These are phyloP conservation scores for Chenopodium formosanum DNA, from an alignment of 148 eudicot genomes.

Conservation along the genomic window DNA sequence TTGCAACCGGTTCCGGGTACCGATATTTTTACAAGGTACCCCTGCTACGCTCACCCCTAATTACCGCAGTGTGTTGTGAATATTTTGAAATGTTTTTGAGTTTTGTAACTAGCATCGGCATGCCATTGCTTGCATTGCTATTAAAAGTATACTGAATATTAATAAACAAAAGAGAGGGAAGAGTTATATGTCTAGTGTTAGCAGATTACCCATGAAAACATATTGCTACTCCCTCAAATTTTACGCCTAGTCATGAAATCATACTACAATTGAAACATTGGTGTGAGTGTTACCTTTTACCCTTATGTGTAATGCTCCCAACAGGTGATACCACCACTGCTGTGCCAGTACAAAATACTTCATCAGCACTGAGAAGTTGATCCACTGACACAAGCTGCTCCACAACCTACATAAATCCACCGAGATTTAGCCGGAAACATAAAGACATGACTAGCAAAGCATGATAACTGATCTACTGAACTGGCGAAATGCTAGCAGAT, in stretches of 20 bases:
- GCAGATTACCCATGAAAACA: not conserved
- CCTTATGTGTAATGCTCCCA: slow-evolving; percentile 84
- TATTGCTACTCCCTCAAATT: not conserved
- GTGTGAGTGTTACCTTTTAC: slow-evolving; percentile 52
- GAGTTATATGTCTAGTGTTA: not conserved
- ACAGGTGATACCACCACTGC: slow-evolving; percentile 96
- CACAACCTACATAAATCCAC: slow-evolving; percentile 54
- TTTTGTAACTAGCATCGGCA: not conserved
- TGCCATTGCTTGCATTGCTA: not conserved
- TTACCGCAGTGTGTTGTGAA: not conserved
- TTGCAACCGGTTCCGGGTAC: too few relatives aligned
- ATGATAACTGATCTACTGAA: not conserved
- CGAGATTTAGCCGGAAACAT: slow-evolving; percentile 7
- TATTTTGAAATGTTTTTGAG: not conserved
- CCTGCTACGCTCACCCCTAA: too few relatives aligned
- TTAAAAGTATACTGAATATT: not conserved
- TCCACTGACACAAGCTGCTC: slow-evolving; percentile 78
- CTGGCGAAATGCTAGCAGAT: not conserved
- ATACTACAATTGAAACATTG: slow-evolving; percentile 2
- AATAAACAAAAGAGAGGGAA: not conserved
- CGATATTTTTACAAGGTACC: too few relatives aligned
- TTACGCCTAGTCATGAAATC: not conserved
- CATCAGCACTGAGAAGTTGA: slow-evolving; percentile 90
- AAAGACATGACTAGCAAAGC: not conserved
- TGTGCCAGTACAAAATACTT: slow-evolving; percentile 97